Percentiles rank a stretch among this genome's conserved stretches.
These are phyloP conservation scores for Microascus cirrosus DNA, from an alignment of 2,329 filamentous ascomycete genomes.

Conservation along the genomic window DNA sequence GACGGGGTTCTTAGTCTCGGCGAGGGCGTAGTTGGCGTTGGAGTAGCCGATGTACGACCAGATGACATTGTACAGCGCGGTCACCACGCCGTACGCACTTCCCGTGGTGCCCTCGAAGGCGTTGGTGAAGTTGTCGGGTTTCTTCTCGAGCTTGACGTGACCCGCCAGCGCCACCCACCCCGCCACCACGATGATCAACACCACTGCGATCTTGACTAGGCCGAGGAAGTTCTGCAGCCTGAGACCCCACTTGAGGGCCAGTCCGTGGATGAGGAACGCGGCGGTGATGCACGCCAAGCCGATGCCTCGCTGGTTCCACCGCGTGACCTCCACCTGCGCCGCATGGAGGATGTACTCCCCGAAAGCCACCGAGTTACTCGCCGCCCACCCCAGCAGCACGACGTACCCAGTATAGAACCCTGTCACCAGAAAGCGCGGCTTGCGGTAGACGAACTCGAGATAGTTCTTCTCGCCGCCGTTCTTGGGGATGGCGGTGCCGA, in stretches of 20 bases:
- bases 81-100: constrained; percentile 57
- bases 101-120: constrained; percentile 56
- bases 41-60: constrained; percentile 60
- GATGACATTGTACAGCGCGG: constrained; percentile 60
- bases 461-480: constrained; percentile 60
- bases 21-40: constrained; percentile 56
- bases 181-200: constrained; percentile 53
- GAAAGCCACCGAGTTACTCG: constrained; percentile 58
- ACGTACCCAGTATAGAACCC: constrained; percentile 51
- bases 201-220: constrained; percentile 52
- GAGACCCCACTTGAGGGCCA: constrained; percentile 53
- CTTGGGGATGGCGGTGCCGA: constrained; percentile 51
- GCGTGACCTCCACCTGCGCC: constrained; percentile 46
- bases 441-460: constrained; percentile 52
- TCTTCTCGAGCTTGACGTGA: constrained; percentile 43
- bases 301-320: constrained; percentile 58
- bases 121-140: constrained; percentile 51
- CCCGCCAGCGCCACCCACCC: constrained; percentile 52
- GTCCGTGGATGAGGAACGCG: constrained; percentile 55
- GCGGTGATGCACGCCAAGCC: constrained; percentile 55
- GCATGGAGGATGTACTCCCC: constrained; percentile 61
- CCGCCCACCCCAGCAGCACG: constrained; percentile 53
- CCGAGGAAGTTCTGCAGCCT: constrained; percentile 57
- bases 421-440: constrained; percentile 49
- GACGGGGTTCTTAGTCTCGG: constrained; percentile 55